phyloP scores from a whole-genome alignment of 2,329 filamentous ascomycete species.

The Aspergillus hiratsukae region DNA sequence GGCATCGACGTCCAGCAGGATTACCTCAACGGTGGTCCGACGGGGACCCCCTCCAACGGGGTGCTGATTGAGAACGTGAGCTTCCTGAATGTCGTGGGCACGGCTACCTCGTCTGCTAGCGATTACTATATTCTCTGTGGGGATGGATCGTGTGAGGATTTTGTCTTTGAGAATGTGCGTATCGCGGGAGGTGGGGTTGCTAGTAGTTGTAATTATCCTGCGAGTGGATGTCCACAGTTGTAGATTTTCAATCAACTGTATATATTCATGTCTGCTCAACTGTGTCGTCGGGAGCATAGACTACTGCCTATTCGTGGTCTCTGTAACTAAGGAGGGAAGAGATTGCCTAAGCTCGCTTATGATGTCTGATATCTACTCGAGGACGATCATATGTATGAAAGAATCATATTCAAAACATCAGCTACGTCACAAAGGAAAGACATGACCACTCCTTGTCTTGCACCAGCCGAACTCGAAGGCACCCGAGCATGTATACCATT shows the following conservation, averaged over 20 bases:
- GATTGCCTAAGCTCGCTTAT: too few species aligned
- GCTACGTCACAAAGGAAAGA: background rate
- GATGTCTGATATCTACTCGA: too few species aligned
- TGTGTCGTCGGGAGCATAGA: too few species aligned
- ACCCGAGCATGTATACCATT: background rate
- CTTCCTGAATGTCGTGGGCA: conserved; percentile 35
- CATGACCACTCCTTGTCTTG: background rate
- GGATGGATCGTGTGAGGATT: conserved; percentile 34
- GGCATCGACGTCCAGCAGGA: conserved; percentile 52
- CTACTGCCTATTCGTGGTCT: too few species aligned
- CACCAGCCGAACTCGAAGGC: background rate
- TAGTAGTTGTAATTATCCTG: conserved; percentile 23
- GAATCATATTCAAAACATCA: background rate
- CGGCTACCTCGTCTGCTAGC: conserved; percentile 21
- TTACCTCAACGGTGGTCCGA: conserved; percentile 47
- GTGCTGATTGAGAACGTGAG: conserved; percentile 33
- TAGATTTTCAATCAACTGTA: too few species aligned
- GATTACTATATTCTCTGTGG: conserved; percentile 40
- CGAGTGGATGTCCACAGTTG: background rate
- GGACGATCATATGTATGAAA: background rate
- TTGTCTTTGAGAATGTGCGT: conserved; percentile 33
- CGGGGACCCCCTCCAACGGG: conserved; percentile 35
- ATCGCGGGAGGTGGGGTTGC: conserved; percentile 31
- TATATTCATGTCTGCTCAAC: too few species aligned
- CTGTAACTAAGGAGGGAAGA: too few species aligned